Conservation (phyloP, 768 basidiomycete species). For the Suillus clintonianus region DNA sequence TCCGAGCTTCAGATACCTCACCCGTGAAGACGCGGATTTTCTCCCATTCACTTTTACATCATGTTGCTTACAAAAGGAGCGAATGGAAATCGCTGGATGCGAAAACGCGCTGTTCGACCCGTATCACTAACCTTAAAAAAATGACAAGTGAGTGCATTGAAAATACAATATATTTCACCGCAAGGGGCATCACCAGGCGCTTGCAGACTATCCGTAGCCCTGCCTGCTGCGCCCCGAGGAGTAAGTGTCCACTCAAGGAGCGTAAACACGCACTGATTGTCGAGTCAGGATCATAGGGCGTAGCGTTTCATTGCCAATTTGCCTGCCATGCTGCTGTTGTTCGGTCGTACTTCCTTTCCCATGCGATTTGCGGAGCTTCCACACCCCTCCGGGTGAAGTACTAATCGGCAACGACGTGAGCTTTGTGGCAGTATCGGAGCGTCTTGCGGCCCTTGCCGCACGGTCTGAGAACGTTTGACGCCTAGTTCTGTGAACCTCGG, state of each 20-base stretch:
- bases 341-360: background rate
- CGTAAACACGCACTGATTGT: background rate
- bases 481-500: background rate
- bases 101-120: background rate
- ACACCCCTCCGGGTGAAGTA: background rate
- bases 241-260: background rate
- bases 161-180: background rate
- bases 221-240: background rate
- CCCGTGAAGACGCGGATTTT: background rate
- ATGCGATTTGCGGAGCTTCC: constrained; percentile 4
- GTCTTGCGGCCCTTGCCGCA: background rate
- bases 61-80: background rate
- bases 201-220: background rate
- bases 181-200: background rate
- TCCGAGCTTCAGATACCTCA: background rate
- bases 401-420: background rate
- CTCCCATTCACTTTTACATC: constrained; percentile 3
- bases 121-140: background rate
- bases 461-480: background rate
- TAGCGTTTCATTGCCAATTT: background rate
- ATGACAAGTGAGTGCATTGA: background rate
- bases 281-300: background rate
- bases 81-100: background rate
- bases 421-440: background rate
- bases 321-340: background rate